Percentiles rank a stretch among this genome's conserved stretches.
Evolutionary conservation across 2,329 filamentous ascomycete species (phyloP).

Genomic region (Calonectria henricotiae): DNA sequence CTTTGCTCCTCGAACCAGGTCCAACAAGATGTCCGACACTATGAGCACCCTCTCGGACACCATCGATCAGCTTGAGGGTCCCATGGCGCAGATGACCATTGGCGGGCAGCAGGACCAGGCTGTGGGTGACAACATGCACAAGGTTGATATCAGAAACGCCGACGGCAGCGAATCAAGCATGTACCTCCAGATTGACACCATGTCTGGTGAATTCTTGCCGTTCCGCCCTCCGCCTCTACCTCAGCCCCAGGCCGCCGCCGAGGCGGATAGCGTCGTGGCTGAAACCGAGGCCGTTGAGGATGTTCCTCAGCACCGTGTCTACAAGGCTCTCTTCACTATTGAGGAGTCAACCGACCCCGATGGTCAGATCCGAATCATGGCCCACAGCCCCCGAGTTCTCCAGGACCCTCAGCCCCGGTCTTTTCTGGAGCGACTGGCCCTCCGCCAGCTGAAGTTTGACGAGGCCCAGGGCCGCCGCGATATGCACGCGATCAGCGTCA

Average conservation of each 20-base stretch:
- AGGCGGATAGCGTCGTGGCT: conserved; percentile 57
- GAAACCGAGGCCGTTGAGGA: conserved; percentile 57
- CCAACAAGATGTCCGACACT: conserved; percentile 72
- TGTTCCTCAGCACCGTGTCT: conserved; percentile 69
- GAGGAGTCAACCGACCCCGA: conserved; percentile 76
- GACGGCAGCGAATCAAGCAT: conserved; percentile 73
- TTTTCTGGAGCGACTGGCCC: conserved; percentile 81
- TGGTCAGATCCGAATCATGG: conserved; percentile 74
- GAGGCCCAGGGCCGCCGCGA: conserved; percentile 67
- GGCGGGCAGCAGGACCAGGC: conserved; percentile 61
- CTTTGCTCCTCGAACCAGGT: conserved; percentile 75
- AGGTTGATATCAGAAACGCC: conserved; percentile 70
- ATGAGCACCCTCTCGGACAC: conserved; percentile 78
- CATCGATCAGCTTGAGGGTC: conserved; percentile 73
- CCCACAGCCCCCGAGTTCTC: conserved; percentile 74
- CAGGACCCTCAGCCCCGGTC: conserved; percentile 67
- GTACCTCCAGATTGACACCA: conserved; percentile 78
- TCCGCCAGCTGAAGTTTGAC: conserved; percentile 75
- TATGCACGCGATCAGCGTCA: conserved; percentile 92
- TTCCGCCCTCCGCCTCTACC: conserved; percentile 91
- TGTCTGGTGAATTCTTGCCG: conserved; percentile 81
- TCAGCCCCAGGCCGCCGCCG: conserved; percentile 68
- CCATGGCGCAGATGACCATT: conserved; percentile 70
- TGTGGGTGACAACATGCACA: conserved; percentile 65
- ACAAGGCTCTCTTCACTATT: conserved; percentile 78